Evolutionary conservation across 1,284 basidiomycete species (phyloP), one percentile per base, ranked within the genome.

Genomic region (Microbotryum lychnidis-dioicae): DNA sequence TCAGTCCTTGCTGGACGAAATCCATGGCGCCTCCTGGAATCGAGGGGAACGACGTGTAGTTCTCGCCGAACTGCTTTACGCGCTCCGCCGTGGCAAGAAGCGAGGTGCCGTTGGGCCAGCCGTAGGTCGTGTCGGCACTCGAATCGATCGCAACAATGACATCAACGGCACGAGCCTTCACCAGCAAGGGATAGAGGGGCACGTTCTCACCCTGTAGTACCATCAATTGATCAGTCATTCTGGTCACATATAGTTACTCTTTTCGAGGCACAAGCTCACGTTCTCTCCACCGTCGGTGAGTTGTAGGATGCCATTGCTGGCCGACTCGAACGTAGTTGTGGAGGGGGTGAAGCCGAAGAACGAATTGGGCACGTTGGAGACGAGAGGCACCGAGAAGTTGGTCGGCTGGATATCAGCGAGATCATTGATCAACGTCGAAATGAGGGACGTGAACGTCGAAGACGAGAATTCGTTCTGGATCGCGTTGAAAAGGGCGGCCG

Each of bases 121-220:
- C 71, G 61, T 81, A 77, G 14, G 58, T 62, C 4, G 73, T 60
- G 66, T 84, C 82, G 62, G 82, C 78, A 60, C 82, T 83, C 5
- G 78, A 79, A 70, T 89, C 87, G 9, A 86, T 72, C 2, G 82
- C 84, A n/a, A 89, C 78, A 57, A 89, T 79, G 6, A 85, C 78
- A 72, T 89, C 87, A 31, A 89, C 58, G 0, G 70, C 76, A 50
- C 87, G 79, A 1, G 81, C 80, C 51, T 81, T 83, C 50, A 86
- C 82, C 59, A 89, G 79, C 9, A 86, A 72, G 5, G 83, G 80
- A 16, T 80, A 81, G 25, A 68, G 20, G 1, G 65, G 63, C 1
- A 69, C 58, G 59, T 65, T 66, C 48, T 65, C 52, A 16, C 62
- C 58, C 37, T 42, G 14, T 18, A 42, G 37, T 42, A 3, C 12